A percentile compares a stretch with the other conserved stretches of the same genome.
These are phyloP conservation scores for Schizophyllum commune DNA, from an alignment of 1,284 basidiomycete species.

Conservation along the genomic window DNA sequence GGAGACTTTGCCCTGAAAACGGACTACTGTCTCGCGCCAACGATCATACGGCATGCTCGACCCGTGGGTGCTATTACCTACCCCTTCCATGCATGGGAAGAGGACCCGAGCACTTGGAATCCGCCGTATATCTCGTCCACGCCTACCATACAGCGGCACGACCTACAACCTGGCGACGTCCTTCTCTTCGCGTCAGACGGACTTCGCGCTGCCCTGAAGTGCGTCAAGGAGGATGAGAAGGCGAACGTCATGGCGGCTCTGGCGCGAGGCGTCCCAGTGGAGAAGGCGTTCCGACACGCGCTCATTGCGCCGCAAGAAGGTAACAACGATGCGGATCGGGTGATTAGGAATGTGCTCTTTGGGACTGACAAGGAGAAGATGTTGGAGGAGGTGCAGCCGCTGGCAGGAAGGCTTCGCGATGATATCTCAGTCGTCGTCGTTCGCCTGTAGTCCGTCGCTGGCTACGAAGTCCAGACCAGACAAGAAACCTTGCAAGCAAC, in stretches of 20 bases:
- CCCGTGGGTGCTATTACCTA: neutral
- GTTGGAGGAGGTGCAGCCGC: neutral
- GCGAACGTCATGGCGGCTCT: conserved; percentile 7
- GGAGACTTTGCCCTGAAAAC: conserved; percentile 10
- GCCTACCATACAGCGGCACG: conserved; percentile 7
- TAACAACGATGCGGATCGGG: conserved; percentile 6
- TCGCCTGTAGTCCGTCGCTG: neutral
- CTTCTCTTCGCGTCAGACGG: conserved; percentile 13
- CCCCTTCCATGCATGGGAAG: neutral
- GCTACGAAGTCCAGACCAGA: no score
- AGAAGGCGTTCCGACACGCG: conserved; percentile 1
- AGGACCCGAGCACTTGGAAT: conserved; percentile 1
- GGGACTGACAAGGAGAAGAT: conserved; percentile 6
- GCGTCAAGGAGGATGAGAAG: conserved; percentile 1
- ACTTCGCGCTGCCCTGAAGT: conserved; percentile 7
- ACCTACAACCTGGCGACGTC: conserved; percentile 8
- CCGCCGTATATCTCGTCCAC: conserved; percentile 12
- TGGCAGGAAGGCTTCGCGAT: conserved; percentile 1
- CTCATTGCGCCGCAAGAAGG: neutral
- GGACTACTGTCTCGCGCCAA: neutral
- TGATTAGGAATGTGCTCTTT: conserved; percentile 9
- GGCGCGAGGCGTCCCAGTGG: neutral
- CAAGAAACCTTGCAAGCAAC: no score
- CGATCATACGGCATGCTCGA: neutral
- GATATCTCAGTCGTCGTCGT: conserved; percentile 12